Evolutionary conservation across 1,139 yeast genomes (phyloP), one percentile per base, ranked within the genome.

Genomic region (Pichia sp.): DNA sequence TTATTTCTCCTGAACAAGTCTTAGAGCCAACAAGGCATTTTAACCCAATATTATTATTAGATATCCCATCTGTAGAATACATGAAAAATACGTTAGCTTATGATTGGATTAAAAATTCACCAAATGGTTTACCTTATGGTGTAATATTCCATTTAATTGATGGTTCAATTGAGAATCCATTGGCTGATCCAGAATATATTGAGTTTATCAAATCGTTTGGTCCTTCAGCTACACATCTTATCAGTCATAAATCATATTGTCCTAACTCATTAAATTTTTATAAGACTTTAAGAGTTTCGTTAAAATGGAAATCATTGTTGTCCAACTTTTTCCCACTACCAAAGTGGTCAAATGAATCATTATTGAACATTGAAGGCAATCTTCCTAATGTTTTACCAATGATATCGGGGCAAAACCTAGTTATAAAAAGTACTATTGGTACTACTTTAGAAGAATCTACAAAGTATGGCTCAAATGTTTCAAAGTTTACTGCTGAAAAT

Each of bases 91-190:
- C 79, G 1, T 21, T 74, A 1, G 40, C 47, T 0, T 57, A 63
- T 31, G 57, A 60, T 5, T 58, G 64, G 48, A 61, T 65, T 61
- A 25, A 43, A 1, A 23, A 38, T 3, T 39, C 44, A 2, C 49
- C 45, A 8, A 35, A 44, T 11, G 35, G 31, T 3, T 33, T 43
- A 18, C 59, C 63, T 5, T 57, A 56, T 26, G 71, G 66, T 8
- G 55, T 63, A 4, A 82, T 87, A 2, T 87, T 85, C 58, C 95
- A 86, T 60, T 74, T 87, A 45, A 63, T 89, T 34, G 94, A 84
- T n/a, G 71, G 85, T 1, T 76, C 80, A 19, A 73, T 80, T 14
- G 58, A 64, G 23, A 54, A 55, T 25, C 54, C 62, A 2, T 57
- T 69, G 2, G 48, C 49, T 1, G 64, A 68, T 47, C 54, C 60